Evolutionary conservation across 176 grass and related monocot species (phyloP), one percentile per base, ranked within the genome.

Genomic region (Hordeum marinum): DNA sequence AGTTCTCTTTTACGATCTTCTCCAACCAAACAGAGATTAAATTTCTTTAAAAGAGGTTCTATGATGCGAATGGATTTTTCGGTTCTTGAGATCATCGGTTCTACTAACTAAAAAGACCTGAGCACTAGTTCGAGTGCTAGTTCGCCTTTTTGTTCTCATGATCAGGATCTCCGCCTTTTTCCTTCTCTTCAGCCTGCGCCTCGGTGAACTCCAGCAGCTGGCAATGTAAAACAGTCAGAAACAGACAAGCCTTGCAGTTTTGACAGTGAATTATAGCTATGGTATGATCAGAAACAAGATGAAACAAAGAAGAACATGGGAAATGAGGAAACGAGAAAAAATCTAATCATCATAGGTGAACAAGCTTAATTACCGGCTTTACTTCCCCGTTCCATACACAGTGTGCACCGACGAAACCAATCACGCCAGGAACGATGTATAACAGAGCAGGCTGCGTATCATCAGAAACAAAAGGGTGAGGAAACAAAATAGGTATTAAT

Each of bases 341-440:
- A 4, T 4, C 13, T 14, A 13, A 13, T 54, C 15, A 52, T 52
- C 52, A 21, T 18, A 57, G 59, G 14, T 65, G 5, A 63, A 4
- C 21, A 82, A 59, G 27, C 6, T 45, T 55, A 98, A 12, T 65
- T 55, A 98, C 96, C 83, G 65, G 85, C 67, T 92, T 95, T 77
- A 92, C 96, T 90, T 98, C 96, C 11, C 90, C 83, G 48, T 94
- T 86, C 93, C 89, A 95, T 35, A 98, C 52, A 83, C 89, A 94
- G 61, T 95, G 96, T 46, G 32, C 85, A 41, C 93, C 89, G 10
- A 98, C 63, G 57, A 91, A 98, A 82, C 96, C 96, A 74, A 90
- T 88, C 72, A 98, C 93, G 65, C 93, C 89, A 71, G 93, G 93
- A 74, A 95, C 91, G 8, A 98, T 94, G 74, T 98, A 95, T 72